These are phyloP conservation scores for Obelidium mucronatum DNA, from an alignment of 192 early-diverging fungal genomes.

Conservation along the genomic window DNA sequence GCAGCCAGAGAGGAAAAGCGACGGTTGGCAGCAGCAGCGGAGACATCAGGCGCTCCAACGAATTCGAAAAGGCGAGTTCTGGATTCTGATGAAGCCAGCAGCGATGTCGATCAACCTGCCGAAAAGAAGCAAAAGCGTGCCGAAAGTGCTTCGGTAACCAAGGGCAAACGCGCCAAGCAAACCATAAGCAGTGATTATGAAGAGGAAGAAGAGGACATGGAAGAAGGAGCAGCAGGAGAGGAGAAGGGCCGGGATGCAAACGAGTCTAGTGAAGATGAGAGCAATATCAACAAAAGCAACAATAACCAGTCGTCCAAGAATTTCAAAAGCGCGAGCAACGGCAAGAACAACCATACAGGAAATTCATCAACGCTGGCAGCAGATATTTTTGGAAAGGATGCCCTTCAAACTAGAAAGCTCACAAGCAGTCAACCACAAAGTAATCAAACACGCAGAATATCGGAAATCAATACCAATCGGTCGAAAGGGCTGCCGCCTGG, in stretches of 20 bases:
- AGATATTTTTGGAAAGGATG: conserved; percentile 11
- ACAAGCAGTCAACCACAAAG: not conserved
- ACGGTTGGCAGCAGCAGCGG: not conserved
- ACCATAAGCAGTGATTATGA: conserved; percentile 4
- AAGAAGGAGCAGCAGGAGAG: not conserved
- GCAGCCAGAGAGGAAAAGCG: not conserved
- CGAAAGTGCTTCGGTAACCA: not conserved
- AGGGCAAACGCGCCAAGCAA: not conserved
- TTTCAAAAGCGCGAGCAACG: not conserved
- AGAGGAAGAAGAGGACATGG: not conserved
- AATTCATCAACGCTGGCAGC: conserved; percentile 2
- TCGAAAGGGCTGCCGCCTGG: not conserved
- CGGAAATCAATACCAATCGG: not conserved
- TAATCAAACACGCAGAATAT: not conserved
- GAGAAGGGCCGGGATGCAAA: conserved; percentile 16
- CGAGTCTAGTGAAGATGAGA: not conserved
- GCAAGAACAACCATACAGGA: not conserved
- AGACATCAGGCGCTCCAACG: not conserved
- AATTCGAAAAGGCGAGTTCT: not conserved
- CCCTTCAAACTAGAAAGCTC: not conserved
- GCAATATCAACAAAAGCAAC: not conserved
- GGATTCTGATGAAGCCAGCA: conserved; percentile 11
- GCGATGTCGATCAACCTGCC: not conserved
- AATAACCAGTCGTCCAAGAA: too few species aligned
- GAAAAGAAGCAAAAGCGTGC: not conserved